Conservation (phyloP, 2,329 filamentous ascomycete species). For the Pyrenophora graminea region DNA sequence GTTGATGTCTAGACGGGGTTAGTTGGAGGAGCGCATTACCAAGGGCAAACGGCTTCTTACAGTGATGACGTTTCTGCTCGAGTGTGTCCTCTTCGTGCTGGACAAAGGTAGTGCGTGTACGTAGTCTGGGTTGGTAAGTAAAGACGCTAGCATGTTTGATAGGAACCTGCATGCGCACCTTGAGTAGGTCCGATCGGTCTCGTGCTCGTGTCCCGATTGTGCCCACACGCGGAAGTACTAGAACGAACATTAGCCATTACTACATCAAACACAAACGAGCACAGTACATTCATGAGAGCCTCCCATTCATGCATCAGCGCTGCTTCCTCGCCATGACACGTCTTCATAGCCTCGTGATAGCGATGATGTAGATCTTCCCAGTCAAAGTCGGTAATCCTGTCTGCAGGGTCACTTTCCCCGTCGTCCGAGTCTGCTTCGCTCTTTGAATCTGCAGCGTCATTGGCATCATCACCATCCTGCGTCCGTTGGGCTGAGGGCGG, state of each 20-base stretch:
- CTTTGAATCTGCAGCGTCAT: constrained; percentile 13
- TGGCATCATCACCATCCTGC: constrained; percentile 13
- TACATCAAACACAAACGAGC: background rate
- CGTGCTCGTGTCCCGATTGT: constrained; percentile 69
- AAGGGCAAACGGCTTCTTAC: constrained; percentile 57
- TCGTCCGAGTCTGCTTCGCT: constrained; percentile 17
- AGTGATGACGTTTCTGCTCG: constrained; percentile 76
- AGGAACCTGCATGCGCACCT: constrained; percentile 55
- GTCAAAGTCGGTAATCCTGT: constrained; percentile 62
- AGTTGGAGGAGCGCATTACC: background rate
- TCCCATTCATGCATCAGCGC: constrained; percentile 70
- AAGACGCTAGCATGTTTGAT: background rate
- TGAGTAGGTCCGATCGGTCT: constrained; percentile 77
- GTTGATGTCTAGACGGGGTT: constrained; percentile 44
- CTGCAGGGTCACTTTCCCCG: constrained; percentile 33
- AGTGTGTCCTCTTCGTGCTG: constrained; percentile 73
- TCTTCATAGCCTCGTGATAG: constrained; percentile 68
- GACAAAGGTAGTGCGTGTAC: constrained; percentile 78
- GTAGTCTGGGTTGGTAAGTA: constrained; percentile 59
- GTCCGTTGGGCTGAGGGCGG: constrained; percentile 32
- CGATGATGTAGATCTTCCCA: constrained; percentile 76
- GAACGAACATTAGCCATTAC: constrained; percentile 12
- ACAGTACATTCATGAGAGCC: constrained; percentile 46
- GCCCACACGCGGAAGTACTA: constrained; percentile 85
- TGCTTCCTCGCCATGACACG: constrained; percentile 67